Evolutionary conservation across 2,329 filamentous ascomycete species (phyloP).

Genomic region (Chalaropsis ovoidea): DNA sequence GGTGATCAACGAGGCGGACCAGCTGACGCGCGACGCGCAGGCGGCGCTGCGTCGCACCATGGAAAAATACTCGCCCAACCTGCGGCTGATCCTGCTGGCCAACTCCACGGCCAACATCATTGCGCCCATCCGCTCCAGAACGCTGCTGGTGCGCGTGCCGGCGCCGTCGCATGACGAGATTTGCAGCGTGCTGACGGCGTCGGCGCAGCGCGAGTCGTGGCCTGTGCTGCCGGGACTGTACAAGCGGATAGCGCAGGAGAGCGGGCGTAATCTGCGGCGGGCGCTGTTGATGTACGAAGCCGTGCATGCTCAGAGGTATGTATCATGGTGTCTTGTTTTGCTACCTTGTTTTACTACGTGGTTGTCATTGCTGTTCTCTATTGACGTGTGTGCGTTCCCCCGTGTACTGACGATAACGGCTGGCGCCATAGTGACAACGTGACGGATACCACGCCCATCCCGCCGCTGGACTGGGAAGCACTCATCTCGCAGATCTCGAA

Average conservation of each 20-base stretch:
- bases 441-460: conserved; percentile 76
- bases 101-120: conserved; percentile 98
- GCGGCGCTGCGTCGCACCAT: conserved; percentile 89
- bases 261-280: conserved; percentile 78
- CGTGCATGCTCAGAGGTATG: conserved; percentile 95
- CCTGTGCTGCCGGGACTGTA: conserved; percentile 65
- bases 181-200: conserved; percentile 58
- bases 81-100: conserved; percentile 81
- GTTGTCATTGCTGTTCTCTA: too few species aligned
- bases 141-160: conserved; percentile 80
- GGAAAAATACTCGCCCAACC: conserved; percentile 97
- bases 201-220: conserved; percentile 74
- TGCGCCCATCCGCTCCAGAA: conserved; percentile 89
- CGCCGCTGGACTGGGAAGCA: conserved; percentile 93
- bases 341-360: too few species aligned
- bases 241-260: conserved; percentile 76
- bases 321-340: conserved; percentile 14
- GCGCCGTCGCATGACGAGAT: conserved; percentile 83
- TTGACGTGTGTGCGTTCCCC: too few species aligned
- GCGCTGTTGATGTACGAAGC: conserved; percentile 95
- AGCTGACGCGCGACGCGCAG: conserved; percentile 86
- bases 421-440: conserved; percentile 63
- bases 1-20: conserved; percentile 97
- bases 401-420: too few species aligned
- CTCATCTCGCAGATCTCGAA: conserved; percentile 81